These are phyloP conservation scores for Passiflora organensis DNA, from an alignment of 345 rosid species.

Conservation along the genomic window DNA sequence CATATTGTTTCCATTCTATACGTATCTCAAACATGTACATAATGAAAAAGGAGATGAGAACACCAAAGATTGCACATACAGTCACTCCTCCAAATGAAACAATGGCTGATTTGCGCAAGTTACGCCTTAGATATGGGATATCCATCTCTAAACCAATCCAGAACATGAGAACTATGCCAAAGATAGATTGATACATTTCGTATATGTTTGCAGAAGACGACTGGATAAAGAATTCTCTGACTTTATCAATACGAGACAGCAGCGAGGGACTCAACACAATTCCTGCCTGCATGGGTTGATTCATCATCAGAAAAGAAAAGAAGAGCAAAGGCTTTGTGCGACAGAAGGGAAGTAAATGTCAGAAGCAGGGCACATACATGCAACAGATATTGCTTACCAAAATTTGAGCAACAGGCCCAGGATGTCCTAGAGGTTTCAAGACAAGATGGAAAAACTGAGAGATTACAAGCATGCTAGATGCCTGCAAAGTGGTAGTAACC, in stretches of 20 bases:
- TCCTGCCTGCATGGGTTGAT: constrained; percentile 54
- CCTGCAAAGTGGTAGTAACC: constrained; percentile 51
- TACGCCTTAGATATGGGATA: constrained; percentile 44
- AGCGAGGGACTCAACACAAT: constrained; percentile 63
- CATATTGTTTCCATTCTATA: too few relatives aligned
- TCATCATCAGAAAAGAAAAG: background rate
- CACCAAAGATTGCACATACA: constrained; percentile 35
- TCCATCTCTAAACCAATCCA: constrained; percentile 70
- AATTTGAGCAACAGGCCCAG: constrained; percentile 85
- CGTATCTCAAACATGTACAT: constrained; percentile 14
- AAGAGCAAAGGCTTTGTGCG: background rate
- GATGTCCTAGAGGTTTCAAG: constrained; percentile 66
- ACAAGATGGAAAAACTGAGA: constrained; percentile 75
- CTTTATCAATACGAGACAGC: constrained; percentile 38
- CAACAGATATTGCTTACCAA: constrained; percentile 33
- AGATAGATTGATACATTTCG: constrained; percentile 37
- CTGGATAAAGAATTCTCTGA: constrained; percentile 45
- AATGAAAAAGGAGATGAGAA: constrained; percentile 33
- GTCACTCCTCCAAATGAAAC: constrained; percentile 44
- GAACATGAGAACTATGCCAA: constrained; percentile 67
- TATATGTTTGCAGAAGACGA: constrained; percentile 53
- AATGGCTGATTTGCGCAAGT: constrained; percentile 37
- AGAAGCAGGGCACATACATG: background rate
- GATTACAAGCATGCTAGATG: constrained; percentile 67
- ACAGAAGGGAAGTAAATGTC: background rate